Conservation (phyloP, 352 stramenopile genomes). For the Peronospora destructor region DNA sequence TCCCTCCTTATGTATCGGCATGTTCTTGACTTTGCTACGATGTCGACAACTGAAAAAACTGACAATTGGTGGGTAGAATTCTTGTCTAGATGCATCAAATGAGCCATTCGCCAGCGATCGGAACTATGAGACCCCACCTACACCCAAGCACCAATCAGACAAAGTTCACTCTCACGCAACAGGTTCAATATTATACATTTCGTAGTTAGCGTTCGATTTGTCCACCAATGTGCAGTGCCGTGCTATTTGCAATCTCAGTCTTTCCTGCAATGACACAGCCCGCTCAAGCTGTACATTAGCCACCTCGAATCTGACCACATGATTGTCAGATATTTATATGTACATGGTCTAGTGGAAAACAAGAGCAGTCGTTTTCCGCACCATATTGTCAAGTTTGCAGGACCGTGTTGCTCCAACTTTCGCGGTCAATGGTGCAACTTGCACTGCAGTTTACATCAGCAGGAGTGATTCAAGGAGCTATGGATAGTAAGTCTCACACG, state of each 20-base stretch:
- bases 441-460: slow-evolving; percentile 29
- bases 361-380: slow-evolving; percentile 13
- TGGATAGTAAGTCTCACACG: not conserved
- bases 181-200: slow-evolving; percentile 19
- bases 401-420: slow-evolving; percentile 79
- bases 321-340: slow-evolving; percentile 1
- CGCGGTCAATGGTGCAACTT: slow-evolving; percentile 76
- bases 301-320: slow-evolving; percentile 65
- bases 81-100: slow-evolving; percentile 42
- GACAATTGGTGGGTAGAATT: slow-evolving; percentile 20
- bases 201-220: slow-evolving; percentile 59
- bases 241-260: slow-evolving; percentile 78
- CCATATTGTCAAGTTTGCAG: slow-evolving; percentile 82
- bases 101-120: slow-evolving; percentile 61
- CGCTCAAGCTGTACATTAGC: slow-evolving; percentile 71
- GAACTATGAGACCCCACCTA: slow-evolving; percentile 63
- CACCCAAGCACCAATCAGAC: slow-evolving; percentile 7
- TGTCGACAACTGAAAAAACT: not conserved
- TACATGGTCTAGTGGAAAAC: too few relatives aligned
- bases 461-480: not conserved
- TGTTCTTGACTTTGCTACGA: not conserved
- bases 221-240: slow-evolving; percentile 67
- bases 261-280: slow-evolving; percentile 75
- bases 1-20: not conserved
- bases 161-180: not conserved